phyloP scores from a whole-genome alignment of 2,329 filamentous ascomycete genomes.

The Exophiala calicioides region DNA sequence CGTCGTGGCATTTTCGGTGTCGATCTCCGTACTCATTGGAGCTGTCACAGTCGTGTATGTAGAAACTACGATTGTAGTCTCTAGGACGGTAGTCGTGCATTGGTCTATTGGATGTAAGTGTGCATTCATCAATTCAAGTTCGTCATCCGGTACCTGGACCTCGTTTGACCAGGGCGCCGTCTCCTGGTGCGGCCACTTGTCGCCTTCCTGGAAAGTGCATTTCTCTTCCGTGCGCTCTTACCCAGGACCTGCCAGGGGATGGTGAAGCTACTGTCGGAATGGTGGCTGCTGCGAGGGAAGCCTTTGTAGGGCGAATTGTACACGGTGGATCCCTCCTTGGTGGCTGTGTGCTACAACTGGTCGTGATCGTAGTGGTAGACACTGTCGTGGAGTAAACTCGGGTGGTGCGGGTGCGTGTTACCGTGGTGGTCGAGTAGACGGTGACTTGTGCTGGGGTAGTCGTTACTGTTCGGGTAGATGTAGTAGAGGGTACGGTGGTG shows the following conservation, averaged over 20 bases:
- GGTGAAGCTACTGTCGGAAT: too few relatives aligned
- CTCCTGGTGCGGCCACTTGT: background rate
- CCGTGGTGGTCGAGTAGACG: slow-evolving; percentile 20
- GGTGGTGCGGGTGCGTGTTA: slow-evolving; percentile 18
- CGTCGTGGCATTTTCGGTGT: slow-evolving; percentile 19
- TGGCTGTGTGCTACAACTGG: slow-evolving; percentile 17
- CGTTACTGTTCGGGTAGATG: slow-evolving; percentile 21
- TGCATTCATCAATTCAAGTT: background rate
- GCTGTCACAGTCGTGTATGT: slow-evolving; percentile 22
- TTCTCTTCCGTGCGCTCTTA: background rate
- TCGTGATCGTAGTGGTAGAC: slow-evolving; percentile 21
- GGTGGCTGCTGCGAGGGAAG: slow-evolving; percentile 20
- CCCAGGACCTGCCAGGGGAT: too few relatives aligned
- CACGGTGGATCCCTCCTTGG: slow-evolving; percentile 22
- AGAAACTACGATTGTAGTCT: slow-evolving; percentile 17
- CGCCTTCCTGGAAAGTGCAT: background rate
- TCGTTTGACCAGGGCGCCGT: slow-evolving; percentile 10
- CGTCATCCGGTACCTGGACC: slow-evolving; percentile 15
- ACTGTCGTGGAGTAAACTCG: slow-evolving; percentile 20
- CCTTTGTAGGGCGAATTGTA: slow-evolving; percentile 24
- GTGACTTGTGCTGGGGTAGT: slow-evolving; percentile 21
- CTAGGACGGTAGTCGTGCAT: slow-evolving; percentile 24
- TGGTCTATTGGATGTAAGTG: slow-evolving; percentile 16
- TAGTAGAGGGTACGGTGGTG: slow-evolving; percentile 23
- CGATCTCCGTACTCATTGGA: slow-evolving; percentile 24